Evolutionary conservation across 2,329 filamentous ascomycete genomes (phyloP).

Genomic region (Claviceps arundinis): DNA sequence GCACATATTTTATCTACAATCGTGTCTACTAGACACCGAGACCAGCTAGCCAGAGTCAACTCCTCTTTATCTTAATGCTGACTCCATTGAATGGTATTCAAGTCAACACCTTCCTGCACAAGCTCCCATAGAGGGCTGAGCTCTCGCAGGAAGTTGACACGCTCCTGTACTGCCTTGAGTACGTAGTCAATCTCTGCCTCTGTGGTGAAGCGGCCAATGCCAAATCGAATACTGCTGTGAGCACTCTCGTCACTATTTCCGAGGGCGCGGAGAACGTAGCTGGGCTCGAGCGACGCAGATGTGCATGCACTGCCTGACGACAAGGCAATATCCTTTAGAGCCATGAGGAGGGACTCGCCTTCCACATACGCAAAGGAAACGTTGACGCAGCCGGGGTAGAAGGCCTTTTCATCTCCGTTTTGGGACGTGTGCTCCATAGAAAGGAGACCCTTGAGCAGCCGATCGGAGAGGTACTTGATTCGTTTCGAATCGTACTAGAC

Average conservation of each 20-base stretch:
- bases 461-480: conserved; percentile 70
- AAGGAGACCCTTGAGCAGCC: conserved; percentile 69
- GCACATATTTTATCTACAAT: neutral
- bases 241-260: conserved; percentile 96
- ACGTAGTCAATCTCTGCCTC: conserved; percentile 96
- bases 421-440: conserved; percentile 83
- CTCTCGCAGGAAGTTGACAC: conserved; percentile 86
- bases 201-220: conserved; percentile 93
- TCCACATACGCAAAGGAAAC: conserved; percentile 98
- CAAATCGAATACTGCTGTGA: conserved; percentile 94
- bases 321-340: conserved; percentile 90
- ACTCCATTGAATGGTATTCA: conserved; percentile 96
- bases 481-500: conserved; percentile 83
- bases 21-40: neutral
- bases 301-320: conserved; percentile 96
- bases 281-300: conserved; percentile 89
- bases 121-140: conserved; percentile 94
- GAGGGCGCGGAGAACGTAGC: conserved; percentile 85
- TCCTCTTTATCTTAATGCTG: conserved; percentile 53
- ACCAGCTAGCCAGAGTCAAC: neutral
- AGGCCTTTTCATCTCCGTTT: conserved; percentile 70
- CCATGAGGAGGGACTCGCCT: conserved; percentile 95
- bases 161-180: conserved; percentile 79
- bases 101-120: conserved; percentile 89
- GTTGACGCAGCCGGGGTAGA: conserved; percentile 96